Base-by-base conservation (phyloP, 1,284 basidiomycete genomes). In the Cryptococcus sp. region DNA sequence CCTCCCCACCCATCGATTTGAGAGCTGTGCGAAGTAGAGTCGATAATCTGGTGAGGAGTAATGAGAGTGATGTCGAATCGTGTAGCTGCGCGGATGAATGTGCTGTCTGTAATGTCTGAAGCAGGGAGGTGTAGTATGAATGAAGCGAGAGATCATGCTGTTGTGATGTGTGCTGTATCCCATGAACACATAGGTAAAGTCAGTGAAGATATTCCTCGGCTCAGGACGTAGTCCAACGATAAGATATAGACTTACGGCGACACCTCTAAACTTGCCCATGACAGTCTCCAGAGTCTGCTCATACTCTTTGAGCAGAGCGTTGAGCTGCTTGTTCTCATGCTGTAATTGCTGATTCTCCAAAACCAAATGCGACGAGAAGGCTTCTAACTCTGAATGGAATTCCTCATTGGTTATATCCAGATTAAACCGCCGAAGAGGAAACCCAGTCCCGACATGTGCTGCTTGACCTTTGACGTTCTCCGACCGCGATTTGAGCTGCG, bases 251-350 rank as follows among this genome's bases (percentile, higher is more conserved):
- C 92, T 72, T 74, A 96, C 93, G 19, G 93, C 86, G 70, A 97
- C 89, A 61, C 88, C 88, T 52, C 94, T 85, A 76, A 98, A 98
- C 79, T 97, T 97, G 58, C 86, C 81, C 95, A 99, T 98, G 73
- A 99, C 89, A 38, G 87, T 93, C 72, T 98, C 94, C 79, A 99
- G 84, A 1, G 94, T 97, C 61, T 84, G 83, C 76, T 99, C 95
- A 74, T 96, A 95, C 78, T 99, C 96, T 68, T 93, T 93, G 57
- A 99, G 80, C 25, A 99, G 81, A 25, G 85, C 74, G 58, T 88
- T 89, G 29, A 98, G 83, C 74, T 97, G 93, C 76, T 91, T 93
- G 81, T 98, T 97, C 78, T 99, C 95, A 65, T 97, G 88, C 50
- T 90, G 81, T 1, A 99, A 81, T 0, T 86, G 84, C 72, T 96